Percentiles rank a stretch among this genome's conserved stretches.
These are phyloP conservation scores for Dactylorhiza incarnata DNA, from an alignment of 106 monocot genomes.

Conservation along the genomic window DNA sequence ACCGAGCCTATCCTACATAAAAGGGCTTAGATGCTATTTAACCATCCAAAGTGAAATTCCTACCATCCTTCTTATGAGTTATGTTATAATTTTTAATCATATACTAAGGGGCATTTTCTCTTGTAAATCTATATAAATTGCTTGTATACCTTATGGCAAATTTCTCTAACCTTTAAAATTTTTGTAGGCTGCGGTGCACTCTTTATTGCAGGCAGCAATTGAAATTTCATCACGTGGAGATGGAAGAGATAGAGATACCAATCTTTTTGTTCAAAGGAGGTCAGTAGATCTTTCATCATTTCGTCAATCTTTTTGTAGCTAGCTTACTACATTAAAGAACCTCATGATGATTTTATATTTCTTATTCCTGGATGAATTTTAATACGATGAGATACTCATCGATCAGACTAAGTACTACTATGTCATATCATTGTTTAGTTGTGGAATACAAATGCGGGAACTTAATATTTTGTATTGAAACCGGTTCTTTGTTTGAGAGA, in stretches of 20 bases:
- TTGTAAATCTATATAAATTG: constrained; percentile 2
- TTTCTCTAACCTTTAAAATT: background rate
- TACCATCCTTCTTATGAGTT: background rate
- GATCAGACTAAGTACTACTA: background rate
- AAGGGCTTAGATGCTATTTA: background rate
- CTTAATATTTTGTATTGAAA: too few relatives aligned
- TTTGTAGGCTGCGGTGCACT: constrained; percentile 66
- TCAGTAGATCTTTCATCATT: constrained; percentile 10
- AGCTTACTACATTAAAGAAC: background rate
- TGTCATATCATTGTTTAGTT: background rate
- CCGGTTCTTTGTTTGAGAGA: too few relatives aligned
- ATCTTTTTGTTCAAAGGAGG: constrained; percentile 79
- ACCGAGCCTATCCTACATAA: too few relatives aligned
- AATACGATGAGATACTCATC: background rate
- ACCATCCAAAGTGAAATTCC: background rate
- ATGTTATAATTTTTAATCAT: background rate
- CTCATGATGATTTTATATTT: background rate
- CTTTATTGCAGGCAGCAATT: constrained; percentile 72
- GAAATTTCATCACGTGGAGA: constrained; percentile 73
- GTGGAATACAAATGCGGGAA: too few relatives aligned
- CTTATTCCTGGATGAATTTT: background rate
- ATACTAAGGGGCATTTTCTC: background rate
- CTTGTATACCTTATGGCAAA: background rate
- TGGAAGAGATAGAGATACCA: constrained; percentile 70
- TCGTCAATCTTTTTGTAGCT: background rate